Percentiles rank a stretch among this genome's conserved stretches.
Evolutionary conservation across 2,329 filamentous ascomycete genomes (phyloP).

Genomic region (Aspergillus oerlinghausenensis): DNA sequence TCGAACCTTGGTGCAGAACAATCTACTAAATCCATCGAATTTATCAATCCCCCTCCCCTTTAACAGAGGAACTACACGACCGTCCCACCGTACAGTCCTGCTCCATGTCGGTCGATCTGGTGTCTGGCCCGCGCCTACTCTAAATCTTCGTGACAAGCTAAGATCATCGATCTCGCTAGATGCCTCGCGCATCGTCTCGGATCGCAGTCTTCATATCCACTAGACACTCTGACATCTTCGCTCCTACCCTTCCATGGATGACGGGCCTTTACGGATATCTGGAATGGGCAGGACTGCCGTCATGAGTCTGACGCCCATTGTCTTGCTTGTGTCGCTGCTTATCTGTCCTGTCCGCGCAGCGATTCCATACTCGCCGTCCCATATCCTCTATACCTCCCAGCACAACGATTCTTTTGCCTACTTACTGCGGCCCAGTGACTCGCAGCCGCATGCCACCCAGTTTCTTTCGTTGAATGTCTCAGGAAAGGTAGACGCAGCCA

Average conservation of each 20-base stretch:
- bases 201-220: conserved; percentile 3
- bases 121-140: conserved; percentile 7
- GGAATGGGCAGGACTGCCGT: conserved; percentile 12
- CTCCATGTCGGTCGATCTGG: conserved; percentile 9
- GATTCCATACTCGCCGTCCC: conserved; percentile 74
- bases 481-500: conserved; percentile 48
- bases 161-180: conserved; percentile 14
- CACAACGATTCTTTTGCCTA: conserved; percentile 59
- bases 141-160: conserved; percentile 7
- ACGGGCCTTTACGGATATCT: conserved; percentile 6
- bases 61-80: not conserved
- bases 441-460: conserved; percentile 43
- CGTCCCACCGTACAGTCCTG: not conserved
- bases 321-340: conserved; percentile 19
- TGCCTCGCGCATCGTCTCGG: conserved; percentile 9
- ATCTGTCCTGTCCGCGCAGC: conserved; percentile 27
- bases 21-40: not conserved
- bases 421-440: conserved; percentile 59
- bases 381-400: conserved; percentile 56
- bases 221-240: not conserved
- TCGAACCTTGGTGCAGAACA: not conserved
- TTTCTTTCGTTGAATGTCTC: conserved; percentile 66
- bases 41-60: not conserved
- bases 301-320: conserved; percentile 6
- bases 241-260: conserved; percentile 13